These are phyloP conservation scores for Penicillium ochrochloron DNA, from an alignment of 495 filamentous ascomycete species.

Conservation along the genomic window DNA sequence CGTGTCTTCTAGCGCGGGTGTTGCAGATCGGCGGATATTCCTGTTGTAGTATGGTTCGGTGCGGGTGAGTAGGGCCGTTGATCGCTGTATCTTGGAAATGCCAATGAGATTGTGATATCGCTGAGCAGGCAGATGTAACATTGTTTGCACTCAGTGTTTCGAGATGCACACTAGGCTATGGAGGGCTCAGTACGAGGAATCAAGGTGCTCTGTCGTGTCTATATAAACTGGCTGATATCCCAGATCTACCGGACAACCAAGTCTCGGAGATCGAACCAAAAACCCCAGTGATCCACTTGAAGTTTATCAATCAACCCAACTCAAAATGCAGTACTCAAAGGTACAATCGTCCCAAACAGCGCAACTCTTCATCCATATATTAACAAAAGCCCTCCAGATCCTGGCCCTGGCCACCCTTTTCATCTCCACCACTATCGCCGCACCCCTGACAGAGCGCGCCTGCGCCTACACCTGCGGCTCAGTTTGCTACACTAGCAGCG, in stretches of 20 bases:
- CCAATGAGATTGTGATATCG: conserved; percentile 19
- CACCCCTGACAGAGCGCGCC: conserved; percentile 53
- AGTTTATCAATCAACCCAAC: background rate
- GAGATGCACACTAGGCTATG: background rate
- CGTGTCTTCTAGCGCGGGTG: background rate
- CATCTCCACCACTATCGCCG: conserved; percentile 41
- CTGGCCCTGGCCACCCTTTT: conserved; percentile 33
- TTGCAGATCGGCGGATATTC: conserved; percentile 28
- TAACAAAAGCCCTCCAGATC: conserved; percentile 22
- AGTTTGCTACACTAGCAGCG: conserved; percentile 51
- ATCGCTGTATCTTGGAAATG: background rate
- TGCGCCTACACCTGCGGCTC: conserved; percentile 57
- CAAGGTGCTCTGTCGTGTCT: background rate
- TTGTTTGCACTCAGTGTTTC: conserved; percentile 12
- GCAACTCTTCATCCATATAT: background rate
- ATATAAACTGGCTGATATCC: conserved; percentile 15
- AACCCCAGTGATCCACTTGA: background rate
- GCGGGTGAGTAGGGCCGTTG: background rate
- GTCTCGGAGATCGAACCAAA: background rate
- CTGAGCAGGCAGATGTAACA: conserved; percentile 27
- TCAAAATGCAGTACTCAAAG: conserved; percentile 39
- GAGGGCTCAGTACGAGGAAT: background rate
- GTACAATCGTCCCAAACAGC: conserved; percentile 17
- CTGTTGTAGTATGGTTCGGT: conserved; percentile 16
- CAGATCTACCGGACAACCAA: background rate